Percentiles rank a stretch among this genome's conserved stretches.
Conservation (phyloP, 2,329 filamentous ascomycete genomes). For the Zymoseptoria brevis region DNA sequence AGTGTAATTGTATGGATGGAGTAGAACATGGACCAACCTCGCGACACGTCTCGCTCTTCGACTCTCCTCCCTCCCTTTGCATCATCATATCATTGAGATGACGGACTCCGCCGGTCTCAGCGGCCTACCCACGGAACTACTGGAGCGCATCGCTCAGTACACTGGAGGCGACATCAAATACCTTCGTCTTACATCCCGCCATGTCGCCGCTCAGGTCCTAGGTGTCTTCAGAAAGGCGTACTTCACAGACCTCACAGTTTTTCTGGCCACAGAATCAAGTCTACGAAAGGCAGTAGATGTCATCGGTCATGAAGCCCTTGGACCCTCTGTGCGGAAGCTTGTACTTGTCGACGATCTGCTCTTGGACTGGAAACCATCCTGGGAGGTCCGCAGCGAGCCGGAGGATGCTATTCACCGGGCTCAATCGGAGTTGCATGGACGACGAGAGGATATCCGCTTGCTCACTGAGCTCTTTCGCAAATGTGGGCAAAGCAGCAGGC, state of each 20-base stretch:
- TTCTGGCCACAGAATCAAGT: not conserved
- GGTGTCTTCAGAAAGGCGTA: not conserved
- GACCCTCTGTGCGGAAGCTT: not conserved
- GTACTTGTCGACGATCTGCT: not conserved
- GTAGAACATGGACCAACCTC: too few relatives aligned
- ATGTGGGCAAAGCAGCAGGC: not conserved
- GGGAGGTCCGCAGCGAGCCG: not conserved
- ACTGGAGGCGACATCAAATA: not conserved
- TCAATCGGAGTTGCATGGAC: not conserved
- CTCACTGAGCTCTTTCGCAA: not conserved
- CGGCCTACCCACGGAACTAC: not conserved
- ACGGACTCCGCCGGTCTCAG: not conserved
- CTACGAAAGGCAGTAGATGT: not conserved
- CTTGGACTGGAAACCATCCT: not conserved
- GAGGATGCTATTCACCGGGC: not conserved
- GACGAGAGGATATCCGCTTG: not conserved
- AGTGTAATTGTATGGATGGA: too few relatives aligned
- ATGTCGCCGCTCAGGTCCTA: not conserved
- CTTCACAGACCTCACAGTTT: not conserved
- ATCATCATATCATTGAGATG: not conserved
- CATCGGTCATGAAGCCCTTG: not conserved
- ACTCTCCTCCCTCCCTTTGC: too few relatives aligned
- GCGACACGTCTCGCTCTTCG: too few relatives aligned
- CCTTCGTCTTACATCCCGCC: not conserved
- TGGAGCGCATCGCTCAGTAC: not conserved